A percentile compares a stretch with the other conserved stretches of the same genome.
phyloP scores from a whole-genome alignment of 148 eudicot genomes.

The Fagopyrum esculentum region DNA sequence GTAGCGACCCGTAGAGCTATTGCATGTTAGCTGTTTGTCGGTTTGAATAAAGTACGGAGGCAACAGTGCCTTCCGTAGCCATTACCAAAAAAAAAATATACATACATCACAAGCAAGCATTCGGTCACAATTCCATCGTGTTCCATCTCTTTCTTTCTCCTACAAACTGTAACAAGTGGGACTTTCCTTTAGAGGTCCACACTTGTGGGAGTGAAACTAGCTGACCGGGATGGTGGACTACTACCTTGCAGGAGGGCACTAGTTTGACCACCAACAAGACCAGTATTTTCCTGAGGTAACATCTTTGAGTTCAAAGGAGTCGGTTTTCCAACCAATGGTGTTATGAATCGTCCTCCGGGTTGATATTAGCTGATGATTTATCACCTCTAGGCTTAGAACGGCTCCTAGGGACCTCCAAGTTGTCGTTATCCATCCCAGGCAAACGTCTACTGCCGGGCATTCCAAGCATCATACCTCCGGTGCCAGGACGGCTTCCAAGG shows the following conservation, averaged over 20 bases:
- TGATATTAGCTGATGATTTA: conserved; percentile 17
- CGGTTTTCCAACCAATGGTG: conserved; percentile 43
- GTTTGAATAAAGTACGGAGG: too few relatives aligned
- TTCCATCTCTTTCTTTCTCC: too few relatives aligned
- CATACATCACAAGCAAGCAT: too few relatives aligned
- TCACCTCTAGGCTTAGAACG: conserved; percentile 54
- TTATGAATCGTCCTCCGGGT: conserved; percentile 35
- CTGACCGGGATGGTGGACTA: conserved; percentile 30
- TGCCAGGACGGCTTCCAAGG: too few relatives aligned
- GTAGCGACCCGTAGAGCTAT: too few relatives aligned
- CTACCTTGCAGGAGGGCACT: conserved; percentile 86
- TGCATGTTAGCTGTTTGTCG: too few relatives aligned
- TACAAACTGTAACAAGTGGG: too few relatives aligned
- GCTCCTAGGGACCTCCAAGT: conserved; percentile 77
- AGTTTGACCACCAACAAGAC: conserved; percentile 44
- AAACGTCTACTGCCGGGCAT: too few relatives aligned
- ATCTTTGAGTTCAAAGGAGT: conserved; percentile 45
- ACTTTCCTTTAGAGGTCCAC: conserved; percentile 15
- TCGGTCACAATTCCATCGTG: too few relatives aligned
- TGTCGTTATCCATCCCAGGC: conserved; percentile 69
- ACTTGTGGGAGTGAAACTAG: conserved; percentile 27
- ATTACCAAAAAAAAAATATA: too few relatives aligned
- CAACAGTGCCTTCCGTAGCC: too few relatives aligned
- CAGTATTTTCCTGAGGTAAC: conserved; percentile 71
- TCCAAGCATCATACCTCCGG: too few relatives aligned